A percentile compares a stretch with the other conserved stretches of the same genome.
These are phyloP conservation scores for Ministeria vibrans DNA, from an alignment of 78 protist genomes.

Conservation along the genomic window DNA sequence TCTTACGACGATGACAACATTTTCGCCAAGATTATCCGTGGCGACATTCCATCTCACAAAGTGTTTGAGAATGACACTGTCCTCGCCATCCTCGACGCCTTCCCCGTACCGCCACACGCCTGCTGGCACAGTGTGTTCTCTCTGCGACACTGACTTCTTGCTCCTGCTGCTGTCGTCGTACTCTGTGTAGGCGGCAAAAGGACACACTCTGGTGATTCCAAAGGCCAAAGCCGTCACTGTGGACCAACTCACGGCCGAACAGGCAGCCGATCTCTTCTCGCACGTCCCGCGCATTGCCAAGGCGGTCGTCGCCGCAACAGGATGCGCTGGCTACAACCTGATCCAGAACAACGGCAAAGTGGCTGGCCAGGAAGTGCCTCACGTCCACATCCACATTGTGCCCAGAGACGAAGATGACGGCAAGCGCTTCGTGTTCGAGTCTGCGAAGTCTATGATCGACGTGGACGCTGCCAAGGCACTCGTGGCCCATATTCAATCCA, in stretches of 20 bases:
- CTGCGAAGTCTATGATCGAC: too few species aligned
- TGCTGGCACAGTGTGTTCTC: too few species aligned
- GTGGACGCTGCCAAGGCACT: too few species aligned
- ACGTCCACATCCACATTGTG: conserved; percentile 33
- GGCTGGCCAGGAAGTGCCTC: conserved; percentile 23
- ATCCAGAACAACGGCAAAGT: conserved; percentile 32
- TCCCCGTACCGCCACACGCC: too few species aligned
- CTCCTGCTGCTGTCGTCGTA: too few species aligned
- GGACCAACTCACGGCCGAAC: background rate
- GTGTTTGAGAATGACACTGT: conserved; percentile 16
- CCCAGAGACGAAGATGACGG: conserved; percentile 12
- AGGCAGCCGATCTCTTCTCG: background rate
- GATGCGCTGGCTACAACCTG: conserved; percentile 21
- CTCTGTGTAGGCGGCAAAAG: too few species aligned
- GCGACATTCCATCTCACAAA: conserved; percentile 26
- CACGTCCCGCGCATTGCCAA: background rate
- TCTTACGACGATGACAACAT: background rate
- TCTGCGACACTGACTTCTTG: too few species aligned
- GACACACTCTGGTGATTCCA: conserved; percentile 34
- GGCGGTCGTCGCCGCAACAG: conserved; percentile 6
- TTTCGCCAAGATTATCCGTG: conserved; percentile 11
- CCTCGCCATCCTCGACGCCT: conserved; percentile 36
- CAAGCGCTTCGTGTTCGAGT: too few species aligned
- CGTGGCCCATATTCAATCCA: too few species aligned
- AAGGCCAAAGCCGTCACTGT: background rate